Evolutionary conservation across 2,329 filamentous ascomycete species (phyloP).

Genomic region (Didymella arachidicola): DNA sequence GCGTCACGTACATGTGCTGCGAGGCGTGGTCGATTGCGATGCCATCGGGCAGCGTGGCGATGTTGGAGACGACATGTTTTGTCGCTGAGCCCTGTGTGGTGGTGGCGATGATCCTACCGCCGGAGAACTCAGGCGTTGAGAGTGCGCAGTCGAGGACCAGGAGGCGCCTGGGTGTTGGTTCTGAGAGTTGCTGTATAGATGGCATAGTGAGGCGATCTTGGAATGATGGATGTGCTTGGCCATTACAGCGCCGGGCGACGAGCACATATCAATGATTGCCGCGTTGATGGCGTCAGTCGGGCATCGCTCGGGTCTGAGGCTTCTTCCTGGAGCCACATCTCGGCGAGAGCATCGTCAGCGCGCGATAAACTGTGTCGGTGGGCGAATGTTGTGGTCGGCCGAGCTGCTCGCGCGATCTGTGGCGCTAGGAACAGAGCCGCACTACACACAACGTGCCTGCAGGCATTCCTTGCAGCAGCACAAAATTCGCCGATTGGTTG

Average conservation of each 20-base stretch:
- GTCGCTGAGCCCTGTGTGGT: background rate
- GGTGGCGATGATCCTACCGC: conserved; percentile 13
- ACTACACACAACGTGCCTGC: background rate
- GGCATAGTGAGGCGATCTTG: conserved; percentile 1
- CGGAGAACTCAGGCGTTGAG: conserved; percentile 3
- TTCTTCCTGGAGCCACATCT: background rate
- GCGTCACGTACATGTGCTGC: conserved; percentile 43
- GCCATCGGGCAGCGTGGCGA: conserved; percentile 37
- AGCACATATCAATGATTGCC: background rate
- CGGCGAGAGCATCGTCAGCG: background rate
- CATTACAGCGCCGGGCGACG: background rate
- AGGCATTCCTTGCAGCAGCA: conserved; percentile 33
- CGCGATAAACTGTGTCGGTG: background rate
- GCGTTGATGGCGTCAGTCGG: background rate
- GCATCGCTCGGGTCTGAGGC: conserved; percentile 8
- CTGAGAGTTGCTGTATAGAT: conserved; percentile 33
- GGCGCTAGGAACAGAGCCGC: conserved; percentile 12
- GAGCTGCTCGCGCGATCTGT: conserved; percentile 1
- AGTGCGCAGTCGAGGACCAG: conserved; percentile 16
- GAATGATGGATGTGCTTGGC: no score
- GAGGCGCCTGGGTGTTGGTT: conserved; percentile 1
- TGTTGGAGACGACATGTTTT: conserved; percentile 13
- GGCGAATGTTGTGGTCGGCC: conserved; percentile 7
- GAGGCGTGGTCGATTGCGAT: conserved; percentile 34
- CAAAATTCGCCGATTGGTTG: conserved; percentile 34